These are phyloP conservation scores for Linum usitatissimum DNA, from an alignment of 345 rosid species.

Conservation along the genomic window DNA sequence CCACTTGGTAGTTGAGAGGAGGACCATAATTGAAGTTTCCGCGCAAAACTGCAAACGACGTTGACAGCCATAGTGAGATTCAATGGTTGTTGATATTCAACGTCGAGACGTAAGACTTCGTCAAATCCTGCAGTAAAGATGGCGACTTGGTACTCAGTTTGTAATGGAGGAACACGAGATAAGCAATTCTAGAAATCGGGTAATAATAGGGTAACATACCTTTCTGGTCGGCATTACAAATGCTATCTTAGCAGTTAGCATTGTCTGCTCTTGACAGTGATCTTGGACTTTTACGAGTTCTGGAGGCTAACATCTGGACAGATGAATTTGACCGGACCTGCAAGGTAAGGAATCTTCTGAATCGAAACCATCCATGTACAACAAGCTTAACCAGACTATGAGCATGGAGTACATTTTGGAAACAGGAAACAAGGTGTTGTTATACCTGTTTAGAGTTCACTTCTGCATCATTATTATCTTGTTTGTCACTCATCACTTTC, in stretches of 20 bases:
- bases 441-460: conserved; percentile 55
- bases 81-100: too few species aligned
- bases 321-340: conserved; percentile 60
- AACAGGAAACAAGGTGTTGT: too few species aligned
- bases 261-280: background rate
- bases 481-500: conserved; percentile 80
- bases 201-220: background rate
- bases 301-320: conserved; percentile 40
- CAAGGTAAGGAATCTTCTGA: background rate
- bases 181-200: too few species aligned
- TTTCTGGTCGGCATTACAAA: background rate
- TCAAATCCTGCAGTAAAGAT: too few species aligned
- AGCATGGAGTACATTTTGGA: too few species aligned
- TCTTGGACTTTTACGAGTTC: conserved; percentile 31
- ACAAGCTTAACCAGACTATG: background rate
- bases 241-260: background rate
- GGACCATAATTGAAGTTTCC: too few species aligned
- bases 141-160: too few species aligned
- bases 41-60: too few species aligned
- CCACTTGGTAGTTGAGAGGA: too few species aligned
- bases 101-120: too few species aligned
- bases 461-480: conserved; percentile 59
- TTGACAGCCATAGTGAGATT: too few species aligned
- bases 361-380: background rate
- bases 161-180: too few species aligned